Evolutionary conservation across 257 asterid species (phyloP).

Genomic region (Ajuga chamaepitys): DNA sequence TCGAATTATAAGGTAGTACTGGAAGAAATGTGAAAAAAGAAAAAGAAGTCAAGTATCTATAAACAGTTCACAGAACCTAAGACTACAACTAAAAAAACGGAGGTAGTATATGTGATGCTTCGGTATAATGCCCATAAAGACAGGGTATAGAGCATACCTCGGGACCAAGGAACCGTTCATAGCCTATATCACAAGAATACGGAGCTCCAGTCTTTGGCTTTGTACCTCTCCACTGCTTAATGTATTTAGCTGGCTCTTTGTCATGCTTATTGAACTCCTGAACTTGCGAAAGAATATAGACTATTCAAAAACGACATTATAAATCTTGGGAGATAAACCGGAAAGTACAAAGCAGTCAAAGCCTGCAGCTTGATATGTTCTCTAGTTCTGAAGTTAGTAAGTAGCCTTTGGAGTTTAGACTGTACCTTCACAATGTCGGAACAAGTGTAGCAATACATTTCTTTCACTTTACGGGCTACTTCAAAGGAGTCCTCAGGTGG

Average conservation of each 20-base stretch:
- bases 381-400: too few species aligned
- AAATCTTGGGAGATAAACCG: not conserved
- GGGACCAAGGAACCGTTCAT: conserved; percentile 97
- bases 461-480: conserved; percentile 90
- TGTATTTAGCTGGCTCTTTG: conserved; percentile 82
- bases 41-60: too few species aligned
- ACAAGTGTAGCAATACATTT: conserved; percentile 89
- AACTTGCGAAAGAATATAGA: conserved; percentile 20
- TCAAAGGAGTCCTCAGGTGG: conserved; percentile 96
- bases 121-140: conserved; percentile 10
- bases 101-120: too few species aligned
- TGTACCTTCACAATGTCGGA: conserved; percentile 96
- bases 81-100: too few species aligned
- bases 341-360: not conserved
- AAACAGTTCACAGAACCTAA: too few species aligned
- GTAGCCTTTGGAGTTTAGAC: too few species aligned
- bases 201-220: conserved; percentile 98
- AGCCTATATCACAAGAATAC: conserved; percentile 87
- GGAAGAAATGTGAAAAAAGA: too few species aligned
- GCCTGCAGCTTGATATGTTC: not conserved
- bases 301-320: conserved; percentile 10
- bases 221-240: conserved; percentile 92
- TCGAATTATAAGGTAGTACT: too few species aligned
- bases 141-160: conserved; percentile 52
- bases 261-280: conserved; percentile 98